phyloP scores from a whole-genome alignment of 768 basidiomycete species.

The Phaeolepiota aurea region DNA sequence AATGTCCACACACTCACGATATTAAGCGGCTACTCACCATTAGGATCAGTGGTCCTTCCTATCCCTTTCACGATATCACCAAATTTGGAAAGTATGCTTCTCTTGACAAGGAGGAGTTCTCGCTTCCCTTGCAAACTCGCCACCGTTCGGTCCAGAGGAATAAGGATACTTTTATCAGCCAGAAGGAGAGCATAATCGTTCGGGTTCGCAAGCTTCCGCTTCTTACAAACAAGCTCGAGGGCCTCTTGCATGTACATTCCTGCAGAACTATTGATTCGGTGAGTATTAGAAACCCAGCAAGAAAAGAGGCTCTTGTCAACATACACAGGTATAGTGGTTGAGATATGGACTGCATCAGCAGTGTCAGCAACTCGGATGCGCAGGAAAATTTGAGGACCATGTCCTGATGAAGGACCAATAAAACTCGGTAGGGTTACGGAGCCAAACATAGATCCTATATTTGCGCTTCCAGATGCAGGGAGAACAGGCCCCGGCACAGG shows the following conservation, averaged over 20 bases:
- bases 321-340: conserved; percentile 87
- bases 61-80: conserved; percentile 59
- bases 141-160: conserved; percentile 94
- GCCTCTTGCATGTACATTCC: conserved; percentile 98
- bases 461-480: conserved; percentile 33
- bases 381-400: conserved; percentile 79
- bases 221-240: conserved; percentile 73
- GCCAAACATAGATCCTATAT: conserved; percentile 33
- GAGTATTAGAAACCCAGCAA: background rate
- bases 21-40: conserved; percentile 70
- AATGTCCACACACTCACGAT: no score
- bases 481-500: conserved; percentile 32
- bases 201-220: conserved; percentile 56
- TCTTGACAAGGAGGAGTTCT: conserved; percentile 75
- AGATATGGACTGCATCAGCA: conserved; percentile 77
- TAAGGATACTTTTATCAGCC: conserved; percentile 60
- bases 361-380: conserved; percentile 75
- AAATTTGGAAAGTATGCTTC: conserved; percentile 65
- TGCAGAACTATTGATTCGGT: conserved; percentile 44
- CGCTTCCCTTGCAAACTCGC: conserved; percentile 85
- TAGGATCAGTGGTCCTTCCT: conserved; percentile 81
- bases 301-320: conserved; percentile 16
- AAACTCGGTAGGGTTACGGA: conserved; percentile 55
- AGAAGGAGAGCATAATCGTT: conserved; percentile 81
- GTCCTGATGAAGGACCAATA: conserved; percentile 58